These are phyloP conservation scores for Hysterium pulicare DNA, from an alignment of 2,329 filamentous ascomycete genomes.

Conservation along the genomic window DNA sequence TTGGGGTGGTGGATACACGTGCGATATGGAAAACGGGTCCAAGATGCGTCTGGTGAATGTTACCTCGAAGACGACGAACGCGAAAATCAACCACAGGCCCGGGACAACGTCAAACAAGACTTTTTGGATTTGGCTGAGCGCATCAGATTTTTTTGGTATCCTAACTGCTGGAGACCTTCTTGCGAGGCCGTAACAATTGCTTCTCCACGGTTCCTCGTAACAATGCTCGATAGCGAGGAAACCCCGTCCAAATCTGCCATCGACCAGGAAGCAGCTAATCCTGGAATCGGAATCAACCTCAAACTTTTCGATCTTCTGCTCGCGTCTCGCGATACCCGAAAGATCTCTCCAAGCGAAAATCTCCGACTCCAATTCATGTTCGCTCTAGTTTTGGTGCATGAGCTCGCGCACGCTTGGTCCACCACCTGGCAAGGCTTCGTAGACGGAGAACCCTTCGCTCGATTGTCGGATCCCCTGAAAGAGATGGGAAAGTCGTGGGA, in stretches of 20 bases:
- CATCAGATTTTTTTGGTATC: background rate
- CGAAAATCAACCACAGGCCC: background rate
- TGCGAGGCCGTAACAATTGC: background rate
- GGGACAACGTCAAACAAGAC: background rate
- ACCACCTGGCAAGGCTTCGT: no score
- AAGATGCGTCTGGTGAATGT: background rate
- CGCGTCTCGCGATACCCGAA: background rate
- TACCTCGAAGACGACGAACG: background rate
- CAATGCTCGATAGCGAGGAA: background rate
- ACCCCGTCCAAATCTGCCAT: background rate
- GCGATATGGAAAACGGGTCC: background rate
- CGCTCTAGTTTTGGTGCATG: background rate
- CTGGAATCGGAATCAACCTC: background rate
- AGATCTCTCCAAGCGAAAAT: background rate
- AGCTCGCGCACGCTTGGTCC: background rate
- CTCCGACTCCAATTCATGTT: background rate
- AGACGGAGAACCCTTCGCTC: background rate
- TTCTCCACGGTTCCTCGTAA: background rate
- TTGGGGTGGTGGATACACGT: slow-evolving; percentile 4
- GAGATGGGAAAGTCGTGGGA: background rate
- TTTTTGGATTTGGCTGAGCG: background rate
- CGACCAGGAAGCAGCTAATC: background rate
- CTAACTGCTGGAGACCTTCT: background rate
- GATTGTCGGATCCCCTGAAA: background rate
- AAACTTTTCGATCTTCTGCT: background rate